These are phyloP conservation scores for Camellia oleifera DNA, from an alignment of 179 eudicot species.

Conservation along the genomic window DNA sequence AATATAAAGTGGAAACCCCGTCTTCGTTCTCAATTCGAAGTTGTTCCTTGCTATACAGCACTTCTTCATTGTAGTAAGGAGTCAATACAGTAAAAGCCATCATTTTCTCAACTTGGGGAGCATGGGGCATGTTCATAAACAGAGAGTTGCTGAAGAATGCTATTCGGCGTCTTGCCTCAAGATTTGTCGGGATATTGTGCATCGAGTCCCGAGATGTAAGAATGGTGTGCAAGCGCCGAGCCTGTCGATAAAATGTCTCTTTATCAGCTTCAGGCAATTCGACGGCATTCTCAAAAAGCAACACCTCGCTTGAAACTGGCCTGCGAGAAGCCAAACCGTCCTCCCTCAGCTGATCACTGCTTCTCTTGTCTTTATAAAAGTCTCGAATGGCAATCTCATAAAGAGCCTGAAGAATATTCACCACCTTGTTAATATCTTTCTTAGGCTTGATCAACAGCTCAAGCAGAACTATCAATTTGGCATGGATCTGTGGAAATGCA, in stretches of 20 bases:
- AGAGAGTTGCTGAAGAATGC: constrained; percentile 95
- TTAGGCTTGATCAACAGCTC: constrained; percentile 46
- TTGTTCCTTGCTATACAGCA: constrained; percentile 75
- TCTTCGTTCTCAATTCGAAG: constrained; percentile 91
- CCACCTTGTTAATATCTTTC: constrained; percentile 58
- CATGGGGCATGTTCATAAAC: constrained; percentile 98
- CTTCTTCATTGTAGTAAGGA: constrained; percentile 91
- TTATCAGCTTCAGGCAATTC: constrained; percentile 61
- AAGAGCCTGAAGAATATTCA: constrained; percentile 77
- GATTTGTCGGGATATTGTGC: constrained; percentile 79
- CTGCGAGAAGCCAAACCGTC: constrained; percentile 79
- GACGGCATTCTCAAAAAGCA: constrained; percentile 79
- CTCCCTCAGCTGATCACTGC: constrained; percentile 54
- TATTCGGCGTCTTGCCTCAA: constrained; percentile 89
- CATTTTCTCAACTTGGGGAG: constrained; percentile 97
- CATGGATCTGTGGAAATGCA: constrained; percentile 64
- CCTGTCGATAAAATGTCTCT: constrained; percentile 71
- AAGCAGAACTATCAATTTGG: constrained; percentile 64
- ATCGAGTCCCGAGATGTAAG: constrained; percentile 85
- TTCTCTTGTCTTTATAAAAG: constrained; percentile 58
- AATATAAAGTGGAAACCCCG: constrained; percentile 83
- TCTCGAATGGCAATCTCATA: constrained; percentile 76
- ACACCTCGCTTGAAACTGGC: constrained; percentile 40
- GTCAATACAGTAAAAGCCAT: constrained; percentile 90
- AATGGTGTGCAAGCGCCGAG: constrained; percentile 72